Conservation (phyloP, 208 protist species). For the Zelonia costaricensis region DNA sequence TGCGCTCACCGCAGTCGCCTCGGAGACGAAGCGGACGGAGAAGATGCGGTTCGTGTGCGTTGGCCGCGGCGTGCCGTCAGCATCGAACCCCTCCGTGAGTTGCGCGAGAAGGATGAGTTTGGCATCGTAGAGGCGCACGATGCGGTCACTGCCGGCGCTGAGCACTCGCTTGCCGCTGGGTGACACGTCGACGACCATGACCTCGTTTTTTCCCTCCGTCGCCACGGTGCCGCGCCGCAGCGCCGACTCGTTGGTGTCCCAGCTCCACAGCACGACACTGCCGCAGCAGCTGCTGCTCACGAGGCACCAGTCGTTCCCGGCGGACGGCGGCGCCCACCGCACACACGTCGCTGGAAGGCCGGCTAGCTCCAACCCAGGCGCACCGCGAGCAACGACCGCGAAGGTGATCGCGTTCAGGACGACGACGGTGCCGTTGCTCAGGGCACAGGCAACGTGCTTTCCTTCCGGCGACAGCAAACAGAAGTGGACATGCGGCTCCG, state of each 20-base stretch:
- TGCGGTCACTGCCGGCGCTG: conserved; percentile 83
- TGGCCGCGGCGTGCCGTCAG: conserved; percentile 31
- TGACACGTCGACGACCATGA: conserved; percentile 63
- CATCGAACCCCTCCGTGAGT: conserved; percentile 40
- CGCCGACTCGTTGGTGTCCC: conserved; percentile 32
- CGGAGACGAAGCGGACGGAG: conserved; percentile 58
- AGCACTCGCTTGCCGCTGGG: conserved; percentile 49
- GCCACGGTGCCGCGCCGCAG: conserved; percentile 18
- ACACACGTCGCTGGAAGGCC: conserved; percentile 60
- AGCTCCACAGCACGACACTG: conserved; percentile 65
- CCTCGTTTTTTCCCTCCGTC: conserved; percentile 72
- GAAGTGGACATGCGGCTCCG: conserved; percentile 43
- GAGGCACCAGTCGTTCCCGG: conserved; percentile 28
- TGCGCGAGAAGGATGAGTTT: conserved; percentile 31
- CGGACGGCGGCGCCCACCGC: conserved; percentile 45
- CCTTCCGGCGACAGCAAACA: conserved; percentile 48
- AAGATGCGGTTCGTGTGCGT: conserved; percentile 88
- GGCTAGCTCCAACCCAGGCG: conserved; percentile 35
- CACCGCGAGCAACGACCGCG: conserved; percentile 9
- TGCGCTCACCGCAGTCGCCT: conserved; percentile 52
- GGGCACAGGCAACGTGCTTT: conserved; percentile 49
- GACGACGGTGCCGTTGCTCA: conserved; percentile 54
- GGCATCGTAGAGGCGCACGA: conserved; percentile 78
- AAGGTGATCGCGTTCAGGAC: conserved; percentile 44
- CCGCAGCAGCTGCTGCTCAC: conserved; percentile 63